Conservation (phyloP, 1,284 basidiomycete species). For the Baeospora myosura region DNA sequence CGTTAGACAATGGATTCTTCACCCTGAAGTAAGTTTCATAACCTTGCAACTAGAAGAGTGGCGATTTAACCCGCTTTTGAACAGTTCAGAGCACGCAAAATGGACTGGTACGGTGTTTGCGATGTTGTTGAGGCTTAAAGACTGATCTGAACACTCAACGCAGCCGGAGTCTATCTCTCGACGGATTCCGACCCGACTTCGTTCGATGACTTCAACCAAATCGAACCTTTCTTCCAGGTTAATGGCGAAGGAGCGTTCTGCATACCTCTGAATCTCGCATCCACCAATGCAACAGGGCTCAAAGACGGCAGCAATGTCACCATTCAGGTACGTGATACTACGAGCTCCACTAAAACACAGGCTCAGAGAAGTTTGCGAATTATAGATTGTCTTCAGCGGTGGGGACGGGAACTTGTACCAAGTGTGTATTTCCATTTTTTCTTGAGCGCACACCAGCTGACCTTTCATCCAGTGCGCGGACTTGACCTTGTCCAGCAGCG, state of each 20-base stretch:
- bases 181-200: constrained; percentile 47
- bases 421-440: not conserved
- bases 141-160: constrained; percentile 3
- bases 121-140: not conserved
- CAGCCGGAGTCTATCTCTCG: constrained; percentile 52
- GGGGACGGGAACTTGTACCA: constrained; percentile 4
- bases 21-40: constrained; percentile 47
- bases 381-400: not conserved
- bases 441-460: not conserved
- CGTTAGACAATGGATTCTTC: constrained; percentile 49
- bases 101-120: constrained; percentile 42
- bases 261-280: constrained; percentile 49
- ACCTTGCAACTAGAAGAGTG: too few relatives aligned
- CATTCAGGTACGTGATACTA: constrained; percentile 38
- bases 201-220: constrained; percentile 53
- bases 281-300: constrained; percentile 43
- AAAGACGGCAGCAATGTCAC: constrained; percentile 52
- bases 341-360: too few relatives aligned
- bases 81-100: constrained; percentile 47
- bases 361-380: not conserved
- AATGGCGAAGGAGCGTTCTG: constrained; percentile 52
- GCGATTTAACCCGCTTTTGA: too few relatives aligned
- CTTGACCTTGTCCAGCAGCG: constrained; percentile 7
- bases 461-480: constrained; percentile 8
- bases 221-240: constrained; percentile 45